Evolutionary conservation across 2,329 filamentous ascomycete genomes (phyloP).

Genomic region (Ophiocordyceps camponoti-rufipedis): DNA sequence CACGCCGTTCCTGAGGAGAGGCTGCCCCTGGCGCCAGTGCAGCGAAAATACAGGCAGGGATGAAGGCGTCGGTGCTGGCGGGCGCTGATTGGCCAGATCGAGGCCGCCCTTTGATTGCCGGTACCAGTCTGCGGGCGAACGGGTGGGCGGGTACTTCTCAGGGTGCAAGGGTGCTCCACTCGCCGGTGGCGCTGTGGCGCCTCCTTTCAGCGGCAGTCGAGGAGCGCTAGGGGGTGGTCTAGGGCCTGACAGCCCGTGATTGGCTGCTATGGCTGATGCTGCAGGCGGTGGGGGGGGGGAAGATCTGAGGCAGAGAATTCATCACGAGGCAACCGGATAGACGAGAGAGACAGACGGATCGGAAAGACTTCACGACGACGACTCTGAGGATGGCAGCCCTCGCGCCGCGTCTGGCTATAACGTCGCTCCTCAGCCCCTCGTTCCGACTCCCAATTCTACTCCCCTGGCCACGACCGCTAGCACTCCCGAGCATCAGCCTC

Average conservation of each 20-base stretch:
- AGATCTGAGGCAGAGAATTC: no score
- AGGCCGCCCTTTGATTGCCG: background rate
- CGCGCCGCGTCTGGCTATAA: constrained; percentile 33
- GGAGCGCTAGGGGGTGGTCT: no score
- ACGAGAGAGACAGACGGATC: background rate
- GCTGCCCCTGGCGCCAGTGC: background rate
- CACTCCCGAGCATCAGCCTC: constrained; percentile 41
- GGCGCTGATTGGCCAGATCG: background rate
- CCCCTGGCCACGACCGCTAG: constrained; percentile 27
- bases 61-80: background rate
- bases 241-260: no score
- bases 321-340: no score
- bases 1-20: background rate
- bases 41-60: background rate
- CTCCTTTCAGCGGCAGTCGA: no score
- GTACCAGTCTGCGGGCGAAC: background rate
- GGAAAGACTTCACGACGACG: no score
- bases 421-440: constrained; percentile 12
- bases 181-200: background rate
- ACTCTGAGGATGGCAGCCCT: constrained; percentile 20
- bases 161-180: background rate
- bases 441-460: constrained; percentile 19
- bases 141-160: no score
- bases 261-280: no score
- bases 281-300: no score